Percentiles rank a stretch among this genome's conserved stretches.
These are phyloP conservation scores for Kalmusia sp. DNA, from an alignment of 2,329 filamentous ascomycete species.

Conservation along the genomic window DNA sequence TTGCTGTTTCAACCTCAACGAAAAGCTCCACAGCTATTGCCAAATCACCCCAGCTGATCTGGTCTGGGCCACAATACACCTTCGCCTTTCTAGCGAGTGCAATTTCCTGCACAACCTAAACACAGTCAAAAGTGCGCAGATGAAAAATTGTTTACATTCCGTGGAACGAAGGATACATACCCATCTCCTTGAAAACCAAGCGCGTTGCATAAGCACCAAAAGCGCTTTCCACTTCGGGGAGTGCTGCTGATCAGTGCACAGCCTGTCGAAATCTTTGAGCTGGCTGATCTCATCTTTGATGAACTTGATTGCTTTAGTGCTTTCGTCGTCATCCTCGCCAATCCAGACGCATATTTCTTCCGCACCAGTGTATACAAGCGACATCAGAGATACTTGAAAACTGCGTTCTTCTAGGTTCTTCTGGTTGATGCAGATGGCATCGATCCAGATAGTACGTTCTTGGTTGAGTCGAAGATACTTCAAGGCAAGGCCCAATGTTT, in stretches of 20 bases:
- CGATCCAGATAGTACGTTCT: conserved; percentile 2
- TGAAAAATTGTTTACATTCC: too few species aligned
- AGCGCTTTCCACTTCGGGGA: conserved; percentile 41
- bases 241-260: conserved; percentile 26
- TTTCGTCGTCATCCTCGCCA: conserved; percentile 36
- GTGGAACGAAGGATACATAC: too few species aligned
- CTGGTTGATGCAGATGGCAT: too few species aligned
- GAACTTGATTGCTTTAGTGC: conserved; percentile 39
- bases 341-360: conserved; percentile 25
- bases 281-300: conserved; percentile 38
- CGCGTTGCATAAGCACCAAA: conserved; percentile 45
- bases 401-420: neutral
- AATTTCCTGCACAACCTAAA: conserved; percentile 50
- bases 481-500: conserved; percentile 8
- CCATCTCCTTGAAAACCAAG: conserved; percentile 52
- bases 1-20: conserved; percentile 48
- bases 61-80: conserved; percentile 49
- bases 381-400: neutral
- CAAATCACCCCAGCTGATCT: conserved; percentile 47
- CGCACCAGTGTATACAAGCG: neutral
- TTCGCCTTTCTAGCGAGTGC: conserved; percentile 41
- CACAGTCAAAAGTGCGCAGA: too few species aligned
- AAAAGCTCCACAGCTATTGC: conserved; percentile 49
- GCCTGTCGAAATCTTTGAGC: conserved; percentile 41
- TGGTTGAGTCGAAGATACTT: conserved; percentile 1